Conservation (phyloP, 148 eudicot species). For the Nepenthes mirabilis region DNA sequence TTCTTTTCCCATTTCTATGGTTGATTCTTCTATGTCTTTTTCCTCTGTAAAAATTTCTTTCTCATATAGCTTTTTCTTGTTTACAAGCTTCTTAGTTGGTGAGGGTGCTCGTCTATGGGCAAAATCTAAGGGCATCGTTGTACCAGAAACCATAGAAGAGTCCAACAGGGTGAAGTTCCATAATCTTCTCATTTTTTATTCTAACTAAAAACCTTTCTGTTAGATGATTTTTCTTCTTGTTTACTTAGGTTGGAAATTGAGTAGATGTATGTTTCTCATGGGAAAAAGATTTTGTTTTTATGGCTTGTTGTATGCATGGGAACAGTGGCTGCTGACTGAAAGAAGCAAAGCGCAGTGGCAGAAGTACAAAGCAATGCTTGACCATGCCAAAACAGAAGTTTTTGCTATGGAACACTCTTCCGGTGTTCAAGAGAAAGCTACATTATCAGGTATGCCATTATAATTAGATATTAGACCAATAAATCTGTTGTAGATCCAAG, state of each 20-base stretch:
- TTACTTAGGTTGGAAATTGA: neutral
- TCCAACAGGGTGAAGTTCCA: constrained; percentile 45
- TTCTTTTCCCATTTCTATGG: too few relatives aligned
- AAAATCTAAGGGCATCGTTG: constrained; percentile 42
- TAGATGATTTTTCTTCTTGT: neutral
- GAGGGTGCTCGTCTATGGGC: constrained; percentile 90
- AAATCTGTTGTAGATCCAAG: too few relatives aligned
- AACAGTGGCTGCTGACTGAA: constrained; percentile 81
- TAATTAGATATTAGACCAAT: too few relatives aligned
- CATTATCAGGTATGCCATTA: constrained; percentile 18
- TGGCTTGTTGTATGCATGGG: constrained; percentile 3
- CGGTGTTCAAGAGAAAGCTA: constrained; percentile 8
- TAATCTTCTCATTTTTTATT: neutral
- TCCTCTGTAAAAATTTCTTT: neutral
- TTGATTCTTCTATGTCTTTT: neutral
- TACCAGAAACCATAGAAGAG: constrained; percentile 30
- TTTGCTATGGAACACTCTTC: constrained; percentile 13
- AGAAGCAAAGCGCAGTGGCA: constrained; percentile 68
- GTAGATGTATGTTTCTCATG: too few relatives aligned
- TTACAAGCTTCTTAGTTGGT: constrained; percentile 76
- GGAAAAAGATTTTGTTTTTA: neutral
- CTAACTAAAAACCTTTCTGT: neutral
- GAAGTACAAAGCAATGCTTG: constrained; percentile 74
- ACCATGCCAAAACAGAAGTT: constrained; percentile 28
- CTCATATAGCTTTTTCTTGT: constrained; percentile 1